Evolutionary conservation across 1,284 basidiomycete species (phyloP), one percentile per base, ranked within the genome.

Genomic region (Sporisorium graminicola): DNA sequence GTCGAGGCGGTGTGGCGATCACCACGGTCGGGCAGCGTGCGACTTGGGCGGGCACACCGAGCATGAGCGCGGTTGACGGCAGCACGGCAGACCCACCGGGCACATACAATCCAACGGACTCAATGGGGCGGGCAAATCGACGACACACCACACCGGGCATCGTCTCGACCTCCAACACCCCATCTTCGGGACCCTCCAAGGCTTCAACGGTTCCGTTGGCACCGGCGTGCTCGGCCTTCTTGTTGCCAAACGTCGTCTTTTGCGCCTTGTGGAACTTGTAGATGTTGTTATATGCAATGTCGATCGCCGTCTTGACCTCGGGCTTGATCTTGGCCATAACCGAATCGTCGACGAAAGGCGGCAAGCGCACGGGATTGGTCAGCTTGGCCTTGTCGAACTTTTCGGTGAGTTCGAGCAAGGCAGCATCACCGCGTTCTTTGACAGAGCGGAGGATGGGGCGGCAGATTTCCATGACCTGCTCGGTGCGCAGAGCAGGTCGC

Each of bases 31-130:
- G 91, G 88, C 97, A 99, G 3, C 94, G 93, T 0, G 97, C 97
- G 12, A 99, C 97, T 86, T 98, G 95, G 1, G 97, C 97, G 4
- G 97, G 97, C 20, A 98, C 92, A 76, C 96, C 96, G 29, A 99
- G 91, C 95, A 98, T 98, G 77, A 99, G 89, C 7, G 97, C 97
- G 3, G 97, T 99, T 4, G 94, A 96, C 13, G 97, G 97, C 26
- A 99, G 89, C 51, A 99, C 91, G 1, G 97, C 97, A 1, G 96
- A 98, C 37, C 97, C 97, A 29, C 97, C 97, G 1, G 97, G 97
- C 2, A 99, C 94, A 87, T 99, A 99, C 56, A 99, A 88, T 40
- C 97, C 97, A 33, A 99, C 97, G 31, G 95, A 91, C 64, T 93
- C 91, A 82, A 99, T 96, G 13, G 97, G 92, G 47, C 94, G 90